phyloP scores from a whole-genome alignment of 441 rosid species.

The Erodium moschatum region DNA sequence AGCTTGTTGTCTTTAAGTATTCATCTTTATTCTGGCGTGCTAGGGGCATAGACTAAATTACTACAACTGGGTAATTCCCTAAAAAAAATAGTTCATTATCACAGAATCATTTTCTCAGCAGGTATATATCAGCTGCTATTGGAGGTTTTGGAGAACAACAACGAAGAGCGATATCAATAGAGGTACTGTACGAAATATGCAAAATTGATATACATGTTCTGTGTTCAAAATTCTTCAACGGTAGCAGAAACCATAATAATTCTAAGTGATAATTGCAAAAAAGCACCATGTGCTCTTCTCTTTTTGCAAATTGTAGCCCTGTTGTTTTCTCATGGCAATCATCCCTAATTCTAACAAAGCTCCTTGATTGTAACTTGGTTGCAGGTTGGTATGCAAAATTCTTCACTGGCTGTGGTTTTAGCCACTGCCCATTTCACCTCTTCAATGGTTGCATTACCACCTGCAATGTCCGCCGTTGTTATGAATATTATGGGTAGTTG shows the following conservation, averaged over 20 bases:
- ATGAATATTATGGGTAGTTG: constrained; percentile 67
- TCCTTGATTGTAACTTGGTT: neutral
- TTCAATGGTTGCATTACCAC: constrained; percentile 49
- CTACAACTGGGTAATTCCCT: neutral
- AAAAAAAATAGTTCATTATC: neutral
- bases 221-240: neutral
- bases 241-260: neutral
- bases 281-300: too few relatives aligned
- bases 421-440: constrained; percentile 56
- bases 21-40: too few relatives aligned
- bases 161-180: constrained; percentile 48
- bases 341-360: neutral
- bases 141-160: constrained; percentile 41
- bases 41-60: neutral
- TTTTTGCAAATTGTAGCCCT: too few relatives aligned
- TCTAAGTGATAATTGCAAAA: too few relatives aligned
- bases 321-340: too few relatives aligned
- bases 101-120: constrained; percentile 17
- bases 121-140: constrained; percentile 42
- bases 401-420: constrained; percentile 54
- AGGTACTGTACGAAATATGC: constrained; percentile 28
- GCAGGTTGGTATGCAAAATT: constrained; percentile 68
- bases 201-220: neutral
- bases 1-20: neutral
- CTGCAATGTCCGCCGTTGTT: constrained; percentile 49